phyloP scores from a whole-genome alignment of 352 stramenopile species.

The Pythium phragmiticola region DNA sequence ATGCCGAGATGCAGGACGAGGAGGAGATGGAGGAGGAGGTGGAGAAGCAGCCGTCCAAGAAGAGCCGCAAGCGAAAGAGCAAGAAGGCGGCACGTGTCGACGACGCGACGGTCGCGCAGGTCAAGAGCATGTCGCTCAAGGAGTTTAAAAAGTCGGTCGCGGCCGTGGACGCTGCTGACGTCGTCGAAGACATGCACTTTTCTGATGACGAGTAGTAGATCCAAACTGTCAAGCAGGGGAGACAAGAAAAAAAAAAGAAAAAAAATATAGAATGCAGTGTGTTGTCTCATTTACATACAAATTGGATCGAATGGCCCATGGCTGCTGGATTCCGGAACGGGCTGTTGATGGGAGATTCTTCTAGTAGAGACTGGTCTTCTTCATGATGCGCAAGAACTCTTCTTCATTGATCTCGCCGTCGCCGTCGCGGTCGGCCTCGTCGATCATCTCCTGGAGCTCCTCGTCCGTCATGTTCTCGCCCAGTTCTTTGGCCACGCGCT shows the following conservation, averaged over 20 bases:
- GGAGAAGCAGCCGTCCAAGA: conserved; percentile 36
- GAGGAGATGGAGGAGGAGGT: conserved; percentile 26
- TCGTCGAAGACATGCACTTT: conserved; percentile 80
- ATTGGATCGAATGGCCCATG: background rate
- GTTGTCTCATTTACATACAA: conserved; percentile 17
- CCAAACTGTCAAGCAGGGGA: background rate
- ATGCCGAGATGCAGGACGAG: conserved; percentile 40
- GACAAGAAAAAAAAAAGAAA: conserved; percentile 4
- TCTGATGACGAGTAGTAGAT: conserved; percentile 55
- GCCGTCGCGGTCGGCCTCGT: conserved; percentile 93
- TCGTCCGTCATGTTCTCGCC: conserved; percentile 97
- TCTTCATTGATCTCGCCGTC: conserved; percentile 97
- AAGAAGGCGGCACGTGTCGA: conserved; percentile 38
- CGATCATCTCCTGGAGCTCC: conserved; percentile 98
- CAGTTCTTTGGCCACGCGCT: conserved; percentile 96
- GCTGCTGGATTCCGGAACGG: too few species aligned
- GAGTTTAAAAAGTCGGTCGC: conserved; percentile 81
- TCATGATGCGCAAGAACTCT: conserved; percentile 97
- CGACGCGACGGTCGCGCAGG: conserved; percentile 65
- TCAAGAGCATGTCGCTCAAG: conserved; percentile 81
- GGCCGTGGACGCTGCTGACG: conserved; percentile 62
- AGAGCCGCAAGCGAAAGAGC: conserved; percentile 34
- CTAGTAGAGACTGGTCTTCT: conserved; percentile 92
- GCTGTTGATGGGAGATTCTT: background rate
- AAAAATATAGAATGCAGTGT: background rate